These are phyloP conservation scores for Paspalum vaginatum DNA, from an alignment of 176 grass and related monocot species.

Conservation along the genomic window DNA sequence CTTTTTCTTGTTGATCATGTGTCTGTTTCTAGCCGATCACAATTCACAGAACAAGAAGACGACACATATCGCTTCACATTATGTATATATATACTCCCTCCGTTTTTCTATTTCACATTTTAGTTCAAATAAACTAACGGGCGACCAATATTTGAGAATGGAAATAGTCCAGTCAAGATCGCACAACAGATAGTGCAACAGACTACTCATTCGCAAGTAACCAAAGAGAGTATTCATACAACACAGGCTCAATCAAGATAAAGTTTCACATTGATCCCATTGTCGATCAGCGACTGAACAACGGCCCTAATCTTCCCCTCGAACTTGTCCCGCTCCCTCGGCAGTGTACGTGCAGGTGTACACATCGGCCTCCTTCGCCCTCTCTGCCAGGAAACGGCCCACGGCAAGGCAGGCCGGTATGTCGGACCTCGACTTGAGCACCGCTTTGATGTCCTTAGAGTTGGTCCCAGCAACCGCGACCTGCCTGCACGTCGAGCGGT, in stretches of 20 bases:
- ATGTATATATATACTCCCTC: no score
- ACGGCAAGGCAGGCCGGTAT: constrained; percentile 82
- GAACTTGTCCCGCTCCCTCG: constrained; percentile 77
- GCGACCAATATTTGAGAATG: no score
- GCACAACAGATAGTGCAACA: no score
- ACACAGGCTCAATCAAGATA: constrained; percentile 69
- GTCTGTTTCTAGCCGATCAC: no score
- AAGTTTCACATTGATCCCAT: constrained; percentile 85
- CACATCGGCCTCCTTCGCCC: constrained; percentile 84
- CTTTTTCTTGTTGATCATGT: neutral
- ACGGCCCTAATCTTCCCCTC: constrained; percentile 88
- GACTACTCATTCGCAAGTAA: constrained; percentile 17
- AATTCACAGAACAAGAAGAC: no score
- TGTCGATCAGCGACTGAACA: constrained; percentile 86
- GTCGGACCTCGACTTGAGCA: constrained; percentile 66
- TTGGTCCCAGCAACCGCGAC: constrained; percentile 83
- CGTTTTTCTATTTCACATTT: no score
- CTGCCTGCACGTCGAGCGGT: constrained; percentile 88
- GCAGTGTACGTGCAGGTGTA: constrained; percentile 85
- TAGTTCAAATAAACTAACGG: no score
- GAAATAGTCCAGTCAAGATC: no score
- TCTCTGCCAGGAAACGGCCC: constrained; percentile 76
- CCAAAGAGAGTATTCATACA: neutral
- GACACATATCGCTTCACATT: no score
- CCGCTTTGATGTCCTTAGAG: constrained; percentile 85